Evolutionary conservation across 176 grass and related monocot genomes (phyloP), one percentile per base, ranked within the genome.

Genomic region (Coix lacrymajobi): DNA sequence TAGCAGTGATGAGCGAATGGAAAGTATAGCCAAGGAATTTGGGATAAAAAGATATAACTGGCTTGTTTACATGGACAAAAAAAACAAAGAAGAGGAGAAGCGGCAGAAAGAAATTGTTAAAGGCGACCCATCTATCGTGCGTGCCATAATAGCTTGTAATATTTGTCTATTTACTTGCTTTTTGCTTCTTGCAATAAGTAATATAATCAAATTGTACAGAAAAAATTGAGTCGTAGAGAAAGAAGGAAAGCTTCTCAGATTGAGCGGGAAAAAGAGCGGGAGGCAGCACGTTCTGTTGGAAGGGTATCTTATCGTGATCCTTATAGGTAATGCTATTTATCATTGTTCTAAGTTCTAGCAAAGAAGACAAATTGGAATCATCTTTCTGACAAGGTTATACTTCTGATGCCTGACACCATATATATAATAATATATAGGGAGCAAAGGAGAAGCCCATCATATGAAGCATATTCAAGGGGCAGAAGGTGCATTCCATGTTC

Each of bases 21-120:
- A 99, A 80, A 89, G 28, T 67, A 90, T 99, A 83, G 91, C 93
- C 51, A 99, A 99, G 73, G 96, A 99, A 83, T 99, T 96, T 92
- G 96, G 96, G 29, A 48, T 99, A 51, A 95, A 90, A 83, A 96
- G 91, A 91, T 99, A 99, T 77, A 96, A 94, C 76, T 99, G 93
- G 92, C 96, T 99, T 78, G 87, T 99, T 76, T 99, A 96, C 84
- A 96, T 88, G 91, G 97, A 99, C 37, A 99, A 96, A 85, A 99
- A 90, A 54, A 80, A 85, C 62, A 99, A 99, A 82, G 97, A 99
- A 85, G 91, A 99, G 80, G 97, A 96, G 85, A 95, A 90, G 66
- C 83, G 89, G 11, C 93, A 96, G 65, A 99, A 99, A 78, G 93
- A 96, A 92, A 79, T 94, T 79, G 92, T 99, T 69, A 96, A 91